These are phyloP conservation scores for Penicillium sp. DNA, from an alignment of 2,329 filamentous ascomycete species.

Conservation along the genomic window DNA sequence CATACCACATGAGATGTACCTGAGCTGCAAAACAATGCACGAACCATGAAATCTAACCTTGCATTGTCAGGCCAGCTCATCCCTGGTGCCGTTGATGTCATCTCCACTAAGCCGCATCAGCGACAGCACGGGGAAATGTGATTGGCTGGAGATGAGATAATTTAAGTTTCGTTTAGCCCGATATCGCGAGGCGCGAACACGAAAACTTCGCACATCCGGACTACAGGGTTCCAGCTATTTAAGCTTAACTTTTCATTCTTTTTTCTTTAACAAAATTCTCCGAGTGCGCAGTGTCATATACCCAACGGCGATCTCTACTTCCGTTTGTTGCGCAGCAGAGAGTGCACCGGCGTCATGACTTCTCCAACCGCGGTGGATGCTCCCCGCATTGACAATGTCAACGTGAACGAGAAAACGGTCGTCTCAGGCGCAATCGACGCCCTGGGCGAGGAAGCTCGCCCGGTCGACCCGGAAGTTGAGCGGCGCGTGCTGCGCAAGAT, in stretches of 20 bases:
- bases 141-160: background rate
- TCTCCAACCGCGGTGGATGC: background rate
- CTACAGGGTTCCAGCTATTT: background rate
- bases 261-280: too few species aligned
- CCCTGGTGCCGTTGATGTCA: background rate
- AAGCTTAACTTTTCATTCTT: background rate
- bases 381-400: background rate
- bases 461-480: conserved; percentile 18
- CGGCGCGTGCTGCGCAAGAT: conserved; percentile 19
- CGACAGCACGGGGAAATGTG: background rate
- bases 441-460: conserved; percentile 17
- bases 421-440: background rate
- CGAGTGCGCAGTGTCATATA: too few species aligned
- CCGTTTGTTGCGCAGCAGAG: too few species aligned
- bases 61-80: background rate
- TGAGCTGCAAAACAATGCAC: too few species aligned
- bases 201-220: background rate
- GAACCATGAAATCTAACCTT: too few species aligned
- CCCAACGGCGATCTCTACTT: too few species aligned
- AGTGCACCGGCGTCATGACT: background rate
- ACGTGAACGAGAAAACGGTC: background rate
- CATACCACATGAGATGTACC: too few species aligned
- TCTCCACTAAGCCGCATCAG: background rate
- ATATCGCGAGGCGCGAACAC: background rate
- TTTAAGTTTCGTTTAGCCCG: background rate